A percentile compares a stretch with the other conserved stretches of the same genome.
These are phyloP conservation scores for Eucalyptus coolabah DNA, from an alignment of 345 rosid genomes.

Conservation along the genomic window DNA sequence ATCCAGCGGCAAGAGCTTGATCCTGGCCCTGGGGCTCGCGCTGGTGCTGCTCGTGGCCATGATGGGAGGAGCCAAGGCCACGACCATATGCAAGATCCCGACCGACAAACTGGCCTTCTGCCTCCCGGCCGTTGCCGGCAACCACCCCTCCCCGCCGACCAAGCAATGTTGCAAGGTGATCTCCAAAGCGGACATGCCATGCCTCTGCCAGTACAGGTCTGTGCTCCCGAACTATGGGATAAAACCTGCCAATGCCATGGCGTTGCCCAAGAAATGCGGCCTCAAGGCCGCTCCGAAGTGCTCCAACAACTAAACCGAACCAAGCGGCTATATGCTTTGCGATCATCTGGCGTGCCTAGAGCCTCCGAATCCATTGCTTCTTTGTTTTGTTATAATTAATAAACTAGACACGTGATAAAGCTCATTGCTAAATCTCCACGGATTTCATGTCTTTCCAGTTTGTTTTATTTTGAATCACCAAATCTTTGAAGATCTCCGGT, in stretches of 20 bases:
- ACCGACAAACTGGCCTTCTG: slow-evolving; percentile 17
- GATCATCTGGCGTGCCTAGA: neutral
- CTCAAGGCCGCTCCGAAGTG: slow-evolving; percentile 23
- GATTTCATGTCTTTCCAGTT: neutral
- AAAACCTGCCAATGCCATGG: slow-evolving; percentile 23
- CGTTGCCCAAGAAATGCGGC: slow-evolving; percentile 34
- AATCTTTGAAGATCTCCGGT: neutral
- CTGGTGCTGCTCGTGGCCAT: neutral
- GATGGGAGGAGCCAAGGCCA: neutral
- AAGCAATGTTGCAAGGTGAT: slow-evolving; percentile 27
- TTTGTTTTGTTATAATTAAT: neutral
- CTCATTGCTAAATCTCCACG: neutral
- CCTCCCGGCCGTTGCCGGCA: slow-evolving; percentile 34
- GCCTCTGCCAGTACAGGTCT: slow-evolving; percentile 34
- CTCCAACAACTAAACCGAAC: neutral
- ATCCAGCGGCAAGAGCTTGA: neutral
- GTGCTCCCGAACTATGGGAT: slow-evolving; percentile 31
- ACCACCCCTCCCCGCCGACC: slow-evolving; percentile 27
- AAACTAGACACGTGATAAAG: neutral
- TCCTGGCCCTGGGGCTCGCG: neutral
- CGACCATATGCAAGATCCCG: slow-evolving; percentile 14
- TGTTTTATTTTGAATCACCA: neutral
- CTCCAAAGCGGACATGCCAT: slow-evolving; percentile 14
- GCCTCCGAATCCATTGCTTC: neutral
- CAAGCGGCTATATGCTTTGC: neutral